A percentile compares a stretch with the other conserved stretches of the same genome.
phyloP scores from a whole-genome alignment of 2,329 filamentous ascomycete species.

The Lachnellula willkommii region DNA sequence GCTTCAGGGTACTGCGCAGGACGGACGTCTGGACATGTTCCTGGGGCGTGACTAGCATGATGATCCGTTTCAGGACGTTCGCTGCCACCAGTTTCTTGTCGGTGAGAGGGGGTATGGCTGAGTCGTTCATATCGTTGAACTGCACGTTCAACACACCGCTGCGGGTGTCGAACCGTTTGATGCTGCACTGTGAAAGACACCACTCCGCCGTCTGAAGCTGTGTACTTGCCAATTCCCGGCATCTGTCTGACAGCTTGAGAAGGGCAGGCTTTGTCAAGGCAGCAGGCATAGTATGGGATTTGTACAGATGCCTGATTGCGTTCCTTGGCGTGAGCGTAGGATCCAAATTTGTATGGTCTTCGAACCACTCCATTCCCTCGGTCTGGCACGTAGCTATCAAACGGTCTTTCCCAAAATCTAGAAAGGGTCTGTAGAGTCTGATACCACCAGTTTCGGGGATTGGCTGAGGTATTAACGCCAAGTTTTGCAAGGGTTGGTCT shows the following conservation, averaged over 20 bases:
- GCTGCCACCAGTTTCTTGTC: conserved; percentile 32
- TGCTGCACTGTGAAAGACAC: conserved; percentile 45
- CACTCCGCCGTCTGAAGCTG: conserved; percentile 49
- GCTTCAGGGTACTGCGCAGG: conserved; percentile 36
- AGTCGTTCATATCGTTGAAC: conserved; percentile 12
- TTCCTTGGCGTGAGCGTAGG: conserved; percentile 74
- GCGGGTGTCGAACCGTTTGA: conserved; percentile 31
- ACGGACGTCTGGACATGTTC: conserved; percentile 39
- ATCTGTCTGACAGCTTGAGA: conserved; percentile 52
- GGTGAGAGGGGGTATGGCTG: background rate
- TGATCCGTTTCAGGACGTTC: conserved; percentile 42
- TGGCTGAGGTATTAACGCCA: conserved; percentile 1
- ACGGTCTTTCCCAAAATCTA: conserved; percentile 65
- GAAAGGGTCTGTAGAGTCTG: conserved; percentile 61
- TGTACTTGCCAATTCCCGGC: conserved; percentile 38
- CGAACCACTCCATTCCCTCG: conserved; percentile 68
- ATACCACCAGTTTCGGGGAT: conserved; percentile 57
- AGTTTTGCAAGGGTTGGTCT: background rate
- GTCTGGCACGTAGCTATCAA: conserved; percentile 70
- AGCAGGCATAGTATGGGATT: conserved; percentile 55
- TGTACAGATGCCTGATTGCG: conserved; percentile 64
- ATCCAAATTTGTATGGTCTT: conserved; percentile 79
- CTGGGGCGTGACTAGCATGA: conserved; percentile 44
- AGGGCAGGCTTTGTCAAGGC: conserved; percentile 65
- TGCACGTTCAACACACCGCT: conserved; percentile 31